Evolutionary conservation across 306 rosid species (phyloP).

Genomic region (Rubus parviflorus): DNA sequence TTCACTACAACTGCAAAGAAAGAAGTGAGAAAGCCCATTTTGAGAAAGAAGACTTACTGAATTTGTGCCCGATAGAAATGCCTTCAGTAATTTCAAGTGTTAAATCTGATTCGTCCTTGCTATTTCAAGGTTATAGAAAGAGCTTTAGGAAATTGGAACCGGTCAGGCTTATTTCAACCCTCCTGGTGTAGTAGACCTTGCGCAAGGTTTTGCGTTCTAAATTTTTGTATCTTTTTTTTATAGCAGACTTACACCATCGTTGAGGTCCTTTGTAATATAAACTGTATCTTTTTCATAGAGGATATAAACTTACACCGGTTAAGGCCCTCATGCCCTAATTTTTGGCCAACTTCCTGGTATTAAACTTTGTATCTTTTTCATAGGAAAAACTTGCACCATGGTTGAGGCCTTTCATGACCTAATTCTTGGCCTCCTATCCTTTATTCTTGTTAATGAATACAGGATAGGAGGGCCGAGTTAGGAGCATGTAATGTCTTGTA

Average conservation of each 20-base stretch:
- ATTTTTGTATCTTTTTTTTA: background rate
- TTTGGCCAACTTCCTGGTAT: background rate
- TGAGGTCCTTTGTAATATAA: background rate
- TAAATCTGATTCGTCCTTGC: background rate
- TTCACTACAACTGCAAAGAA: slow-evolving; percentile 55
- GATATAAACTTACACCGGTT: background rate
- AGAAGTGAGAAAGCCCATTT: slow-evolving; percentile 62
- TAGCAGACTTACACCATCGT: background rate
- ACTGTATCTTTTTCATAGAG: background rate
- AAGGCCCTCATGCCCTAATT: background rate
- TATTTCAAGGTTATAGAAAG: slow-evolving; percentile 16
- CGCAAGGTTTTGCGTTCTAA: background rate
- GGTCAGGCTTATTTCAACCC: slow-evolving; percentile 12
- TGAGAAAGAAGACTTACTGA: slow-evolving; percentile 87
- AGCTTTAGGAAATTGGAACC: slow-evolving; percentile 29
- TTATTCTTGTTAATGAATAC: background rate
- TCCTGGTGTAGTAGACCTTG: background rate
- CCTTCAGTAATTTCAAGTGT: slow-evolving; percentile 12
- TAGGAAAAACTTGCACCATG: background rate
- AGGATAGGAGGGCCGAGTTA: background rate
- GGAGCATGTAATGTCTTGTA: background rate
- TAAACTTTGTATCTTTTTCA: no score
- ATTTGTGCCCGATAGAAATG: slow-evolving; percentile 14
- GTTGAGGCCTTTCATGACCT: background rate
- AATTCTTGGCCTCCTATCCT: background rate